Base-by-base conservation (phyloP, 2,329 filamentous ascomycete genomes). In the Trichoderma sp. region DNA sequence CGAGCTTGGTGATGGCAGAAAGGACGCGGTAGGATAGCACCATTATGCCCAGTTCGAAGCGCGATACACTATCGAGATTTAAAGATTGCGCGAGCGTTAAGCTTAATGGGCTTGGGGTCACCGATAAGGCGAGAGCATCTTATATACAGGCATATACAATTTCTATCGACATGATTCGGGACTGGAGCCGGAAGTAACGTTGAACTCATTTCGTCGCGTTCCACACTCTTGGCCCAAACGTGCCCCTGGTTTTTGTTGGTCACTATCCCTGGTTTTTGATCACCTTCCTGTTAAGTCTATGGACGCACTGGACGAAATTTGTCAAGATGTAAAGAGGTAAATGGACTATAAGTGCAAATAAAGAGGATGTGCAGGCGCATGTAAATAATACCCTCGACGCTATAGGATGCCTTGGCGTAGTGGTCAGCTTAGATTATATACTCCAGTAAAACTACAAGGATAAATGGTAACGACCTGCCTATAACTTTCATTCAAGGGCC, bases 261-360 rank as follows among this genome's bases (percentile, higher is more conserved):
- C 40, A 16, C 21, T 47, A 52, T 67, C 16, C 31, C 11, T 14
- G 43, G 35, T 21, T 8, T n/a, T n/a, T 59, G 40, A 16, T 33
- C 64, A 67, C 64, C 64, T 67, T 67, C 64, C 64, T 37, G 21
- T 67, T 67, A 16, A 19, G 64, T n/a, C 14, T 11, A 37, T 16
- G 11, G 58, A 16, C 10, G 55, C 49, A 43, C 40, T 56, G 33
- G 21, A 24, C 2, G 5, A 29, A 24, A n/a, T 5, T 49, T 16
- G 29, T n/a, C 24, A 29, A 35, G 10, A 47, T 2, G n/a, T n/a
- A 14, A 5, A 40, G 35, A 16, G 3, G 21, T 19, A 37, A n/a
- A 24, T 13, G 13, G 35, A 27, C 40, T 16, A 21, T 21, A 13
- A n/a, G 19, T 47, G 21, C 16, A 24, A n/a, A 27, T 14, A 19